These are phyloP conservation scores for Ophiorrhiza pumila DNA, from an alignment of 257 asterid species.

Conservation along the genomic window DNA sequence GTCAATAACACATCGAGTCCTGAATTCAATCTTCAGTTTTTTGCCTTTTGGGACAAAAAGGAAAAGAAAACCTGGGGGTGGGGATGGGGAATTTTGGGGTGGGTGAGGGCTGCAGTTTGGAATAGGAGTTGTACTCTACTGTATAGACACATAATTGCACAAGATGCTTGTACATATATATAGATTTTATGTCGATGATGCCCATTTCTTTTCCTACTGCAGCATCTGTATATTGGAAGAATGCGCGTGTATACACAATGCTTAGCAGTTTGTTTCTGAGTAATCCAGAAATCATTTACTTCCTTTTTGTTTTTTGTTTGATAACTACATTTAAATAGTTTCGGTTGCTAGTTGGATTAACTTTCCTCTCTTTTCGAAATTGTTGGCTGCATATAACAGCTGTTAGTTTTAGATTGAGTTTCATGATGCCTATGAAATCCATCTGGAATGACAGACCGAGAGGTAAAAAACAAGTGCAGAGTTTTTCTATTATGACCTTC, in stretches of 20 bases:
- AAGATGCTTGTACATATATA: not conserved
- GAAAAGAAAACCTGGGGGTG: not conserved
- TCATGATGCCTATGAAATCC: not conserved
- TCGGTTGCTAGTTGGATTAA: not conserved
- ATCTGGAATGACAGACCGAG: not conserved
- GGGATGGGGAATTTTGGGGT: not conserved
- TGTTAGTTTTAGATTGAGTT: not conserved
- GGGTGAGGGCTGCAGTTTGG: not conserved
- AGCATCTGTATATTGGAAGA: not conserved
- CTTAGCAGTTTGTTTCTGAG: not conserved
- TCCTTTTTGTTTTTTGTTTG: not conserved
- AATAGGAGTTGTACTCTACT: not conserved
- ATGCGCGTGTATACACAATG: not conserved
- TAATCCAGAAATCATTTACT: not conserved
- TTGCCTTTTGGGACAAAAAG: too few relatives aligned
- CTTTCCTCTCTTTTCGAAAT: not conserved
- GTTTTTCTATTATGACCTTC: not conserved
- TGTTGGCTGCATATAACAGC: not conserved
- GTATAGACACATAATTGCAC: not conserved
- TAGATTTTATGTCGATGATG: not conserved
- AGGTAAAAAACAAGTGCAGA: too few relatives aligned
- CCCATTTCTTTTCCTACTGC: not conserved
- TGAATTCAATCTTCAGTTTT: not conserved
- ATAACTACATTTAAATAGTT: too few relatives aligned
- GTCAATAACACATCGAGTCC: not conserved